Conservation (phyloP, 2,329 filamentous ascomycete species). For the Neurospora sp. region DNA sequence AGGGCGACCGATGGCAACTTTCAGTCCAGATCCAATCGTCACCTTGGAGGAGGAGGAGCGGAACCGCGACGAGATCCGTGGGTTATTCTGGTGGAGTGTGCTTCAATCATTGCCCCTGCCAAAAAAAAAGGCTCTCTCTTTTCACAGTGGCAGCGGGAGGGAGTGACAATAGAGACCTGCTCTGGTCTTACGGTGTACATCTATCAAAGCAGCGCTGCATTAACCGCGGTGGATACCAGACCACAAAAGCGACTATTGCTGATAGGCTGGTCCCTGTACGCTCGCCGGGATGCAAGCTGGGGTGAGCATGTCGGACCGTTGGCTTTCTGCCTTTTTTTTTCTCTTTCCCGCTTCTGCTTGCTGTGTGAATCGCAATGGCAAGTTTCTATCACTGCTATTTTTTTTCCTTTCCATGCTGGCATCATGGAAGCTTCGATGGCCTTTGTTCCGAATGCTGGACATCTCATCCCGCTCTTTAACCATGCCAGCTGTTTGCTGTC, state of each 20-base stretch:
- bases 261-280: not conserved
- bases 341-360: not conserved
- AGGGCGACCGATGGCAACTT: not conserved
- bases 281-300: not conserved
- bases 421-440: not conserved
- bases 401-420: not conserved
- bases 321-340: not conserved
- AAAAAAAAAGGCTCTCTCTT: too few relatives aligned
- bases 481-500: not conserved
- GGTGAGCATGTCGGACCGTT: not conserved
- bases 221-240: not conserved
- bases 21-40: not conserved
- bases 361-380: not conserved
- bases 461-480: not conserved
- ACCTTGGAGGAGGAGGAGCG: not conserved
- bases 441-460: not conserved
- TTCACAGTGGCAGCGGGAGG: not conserved
- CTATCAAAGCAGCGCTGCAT: not conserved
- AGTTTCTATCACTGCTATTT: not conserved
- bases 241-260: not conserved
- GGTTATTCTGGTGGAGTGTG: not conserved
- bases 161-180: not conserved
- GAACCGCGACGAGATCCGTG: not conserved
- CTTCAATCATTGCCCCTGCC: too few relatives aligned
- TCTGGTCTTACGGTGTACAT: not conserved